phyloP scores from a whole-genome alignment of 345 rosid species.

The Carallia brachiata region DNA sequence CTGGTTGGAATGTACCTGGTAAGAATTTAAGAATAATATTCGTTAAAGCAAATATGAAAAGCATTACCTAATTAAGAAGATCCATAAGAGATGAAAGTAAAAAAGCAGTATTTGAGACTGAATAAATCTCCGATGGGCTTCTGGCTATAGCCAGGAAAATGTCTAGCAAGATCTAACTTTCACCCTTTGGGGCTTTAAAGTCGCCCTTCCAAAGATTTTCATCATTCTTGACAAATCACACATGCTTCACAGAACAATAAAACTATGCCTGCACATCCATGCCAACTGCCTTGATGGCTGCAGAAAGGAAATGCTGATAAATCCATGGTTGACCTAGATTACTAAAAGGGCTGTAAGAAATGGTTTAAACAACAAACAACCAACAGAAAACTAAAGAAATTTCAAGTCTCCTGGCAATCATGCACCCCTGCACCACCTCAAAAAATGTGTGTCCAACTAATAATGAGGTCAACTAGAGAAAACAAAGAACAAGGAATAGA shows the following conservation, averaged over 20 bases:
- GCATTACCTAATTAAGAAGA: too few relatives aligned
- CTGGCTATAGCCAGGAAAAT: constrained; percentile 72
- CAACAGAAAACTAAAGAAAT: constrained; percentile 19
- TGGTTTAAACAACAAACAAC: background rate
- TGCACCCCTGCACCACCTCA: constrained; percentile 64
- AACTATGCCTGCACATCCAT: constrained; percentile 64
- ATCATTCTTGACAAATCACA: constrained; percentile 6
- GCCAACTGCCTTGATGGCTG: constrained; percentile 68
- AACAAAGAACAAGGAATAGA: constrained; percentile 1
- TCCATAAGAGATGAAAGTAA: constrained; percentile 57
- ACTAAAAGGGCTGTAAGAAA: constrained; percentile 18
- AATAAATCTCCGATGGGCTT: constrained; percentile 50
- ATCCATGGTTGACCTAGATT: constrained; percentile 57
- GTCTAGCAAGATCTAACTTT: constrained; percentile 93
- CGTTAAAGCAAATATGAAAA: too few relatives aligned
- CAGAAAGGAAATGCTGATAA: constrained; percentile 57
- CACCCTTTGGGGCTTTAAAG: constrained; percentile 74
- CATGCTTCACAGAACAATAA: constrained; percentile 12
- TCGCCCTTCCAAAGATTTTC: constrained; percentile 21
- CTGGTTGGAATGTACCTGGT: too few relatives aligned
- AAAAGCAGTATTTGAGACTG: constrained; percentile 59
- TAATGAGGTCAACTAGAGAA: background rate
- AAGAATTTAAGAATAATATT: too few relatives aligned
- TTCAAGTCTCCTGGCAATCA: constrained; percentile 49
- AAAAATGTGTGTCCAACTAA: background rate